A percentile compares a stretch with the other conserved stretches of the same genome.
Evolutionary conservation across 78 protist species (phyloP).

Genomic region (Corallochytrium limacisporum): DNA sequence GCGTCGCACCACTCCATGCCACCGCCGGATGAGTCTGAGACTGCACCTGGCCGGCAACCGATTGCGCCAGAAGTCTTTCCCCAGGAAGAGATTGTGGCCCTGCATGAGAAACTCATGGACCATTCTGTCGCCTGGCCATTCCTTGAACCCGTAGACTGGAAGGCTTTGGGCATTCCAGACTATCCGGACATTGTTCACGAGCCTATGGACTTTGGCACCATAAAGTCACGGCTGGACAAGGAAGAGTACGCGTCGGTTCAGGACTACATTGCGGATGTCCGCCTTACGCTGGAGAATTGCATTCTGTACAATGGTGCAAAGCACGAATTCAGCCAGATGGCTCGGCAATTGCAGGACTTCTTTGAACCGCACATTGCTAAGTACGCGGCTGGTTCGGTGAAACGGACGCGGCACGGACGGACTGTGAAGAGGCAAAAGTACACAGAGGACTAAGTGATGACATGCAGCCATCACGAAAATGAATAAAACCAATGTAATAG

Average conservation of each 20-base stretch:
- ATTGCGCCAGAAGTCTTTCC: background rate
- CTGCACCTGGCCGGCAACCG: background rate
- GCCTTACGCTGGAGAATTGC: conserved; percentile 49
- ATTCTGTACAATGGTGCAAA: too few species aligned
- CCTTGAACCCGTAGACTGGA: conserved; percentile 15
- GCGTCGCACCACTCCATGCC: background rate
- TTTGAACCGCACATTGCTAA: too few species aligned
- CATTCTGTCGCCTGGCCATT: conserved; percentile 13
- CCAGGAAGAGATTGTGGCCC: background rate
- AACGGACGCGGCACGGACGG: too few species aligned
- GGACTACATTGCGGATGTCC: conserved; percentile 81
- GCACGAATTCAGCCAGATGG: too few species aligned
- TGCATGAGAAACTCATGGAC: background rate
- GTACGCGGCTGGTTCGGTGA: too few species aligned
- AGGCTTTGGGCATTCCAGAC: background rate
- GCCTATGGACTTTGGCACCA: conserved; percentile 47
- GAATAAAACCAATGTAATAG: too few species aligned
- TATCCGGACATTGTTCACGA: conserved; percentile 28
- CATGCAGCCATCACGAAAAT: too few species aligned
- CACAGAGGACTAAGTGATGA: too few species aligned
- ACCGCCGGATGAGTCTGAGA: background rate
- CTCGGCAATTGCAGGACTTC: too few species aligned
- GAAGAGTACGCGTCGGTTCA: conserved; percentile 75
- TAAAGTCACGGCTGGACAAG: conserved; percentile 67
- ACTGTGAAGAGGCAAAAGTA: too few species aligned